phyloP scores from a whole-genome alignment of 78 protist genomes.

The Bigelowiella natans region DNA sequence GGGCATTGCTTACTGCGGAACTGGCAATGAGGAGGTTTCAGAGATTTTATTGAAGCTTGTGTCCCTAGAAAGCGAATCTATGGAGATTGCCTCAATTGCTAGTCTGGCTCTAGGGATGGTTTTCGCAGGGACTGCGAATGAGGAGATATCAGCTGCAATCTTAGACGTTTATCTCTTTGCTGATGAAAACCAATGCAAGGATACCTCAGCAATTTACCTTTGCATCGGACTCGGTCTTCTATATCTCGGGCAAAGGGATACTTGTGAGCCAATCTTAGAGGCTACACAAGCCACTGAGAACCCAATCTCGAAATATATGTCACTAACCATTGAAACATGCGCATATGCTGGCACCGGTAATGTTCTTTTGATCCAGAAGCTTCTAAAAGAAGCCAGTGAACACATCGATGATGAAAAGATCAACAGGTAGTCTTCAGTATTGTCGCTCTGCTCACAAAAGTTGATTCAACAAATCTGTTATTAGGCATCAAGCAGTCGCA shows the following conservation, averaged over 20 bases:
- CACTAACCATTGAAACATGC: slow-evolving; percentile 57
- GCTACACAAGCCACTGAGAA: not conserved
- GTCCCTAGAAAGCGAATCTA: not conserved
- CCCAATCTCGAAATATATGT: not conserved
- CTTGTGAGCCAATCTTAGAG: not conserved
- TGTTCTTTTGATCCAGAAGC: slow-evolving; percentile 80
- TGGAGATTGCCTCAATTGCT: slow-evolving; percentile 42
- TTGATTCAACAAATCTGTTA: too few relatives aligned
- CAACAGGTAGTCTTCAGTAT: not conserved
- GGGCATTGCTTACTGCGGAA: not conserved
- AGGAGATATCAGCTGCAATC: slow-evolving; percentile 11
- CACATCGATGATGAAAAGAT: not conserved
- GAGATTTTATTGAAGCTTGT: not conserved
- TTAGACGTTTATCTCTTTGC: not conserved
- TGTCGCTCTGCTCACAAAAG: too few relatives aligned
- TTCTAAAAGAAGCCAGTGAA: slow-evolving; percentile 38
- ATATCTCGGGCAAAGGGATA: not conserved
- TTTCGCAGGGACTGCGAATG: slow-evolving; percentile 73
- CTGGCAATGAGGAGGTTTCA: not conserved
- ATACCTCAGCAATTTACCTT: not conserved
- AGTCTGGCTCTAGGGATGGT: slow-evolving; percentile 76
- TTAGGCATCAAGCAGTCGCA: slow-evolving; percentile 51
- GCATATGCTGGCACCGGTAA: slow-evolving; percentile 96
- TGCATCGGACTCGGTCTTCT: not conserved
- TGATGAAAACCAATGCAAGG: not conserved